Conservation (phyloP, 495 filamentous ascomycete species). For the Tuber melanosporum region DNA sequence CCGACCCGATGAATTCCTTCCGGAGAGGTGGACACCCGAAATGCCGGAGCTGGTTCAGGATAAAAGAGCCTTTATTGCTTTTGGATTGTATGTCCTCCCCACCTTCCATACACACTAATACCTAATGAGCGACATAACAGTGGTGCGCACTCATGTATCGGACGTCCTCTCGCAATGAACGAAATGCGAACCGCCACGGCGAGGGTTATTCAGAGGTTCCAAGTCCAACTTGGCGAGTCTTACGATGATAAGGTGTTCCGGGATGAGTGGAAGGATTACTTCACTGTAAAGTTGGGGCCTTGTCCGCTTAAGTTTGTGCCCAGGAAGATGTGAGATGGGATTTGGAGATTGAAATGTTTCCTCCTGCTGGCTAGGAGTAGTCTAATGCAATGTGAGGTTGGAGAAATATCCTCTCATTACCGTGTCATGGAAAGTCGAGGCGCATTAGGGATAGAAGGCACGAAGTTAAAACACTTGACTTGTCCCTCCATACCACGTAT, state of each 20-base stretch:
- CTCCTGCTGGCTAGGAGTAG: not conserved
- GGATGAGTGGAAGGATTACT: constrained; percentile 15
- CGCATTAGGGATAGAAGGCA: too few relatives aligned
- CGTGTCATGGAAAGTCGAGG: not conserved
- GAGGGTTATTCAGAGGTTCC: constrained; percentile 3
- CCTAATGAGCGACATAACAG: not conserved
- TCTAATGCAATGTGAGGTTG: not conserved
- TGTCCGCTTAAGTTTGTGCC: not conserved
- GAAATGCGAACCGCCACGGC: constrained; percentile 10
- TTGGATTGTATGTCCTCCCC: constrained; percentile 10
- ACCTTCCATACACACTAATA: not conserved
- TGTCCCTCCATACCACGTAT: too few relatives aligned
- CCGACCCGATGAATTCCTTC: constrained; percentile 29
- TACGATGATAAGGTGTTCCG: constrained; percentile 10
- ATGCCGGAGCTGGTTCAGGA: constrained; percentile 10
- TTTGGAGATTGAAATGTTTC: not conserved
- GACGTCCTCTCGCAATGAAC: constrained; percentile 14
- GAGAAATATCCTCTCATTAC: not conserved
- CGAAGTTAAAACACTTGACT: too few relatives aligned
- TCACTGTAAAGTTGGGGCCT: not conserved
- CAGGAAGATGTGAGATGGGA: not conserved
- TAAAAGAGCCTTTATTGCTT: constrained; percentile 13
- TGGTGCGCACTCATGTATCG: constrained; percentile 15
- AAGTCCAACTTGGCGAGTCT: not conserved
- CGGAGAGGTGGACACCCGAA: constrained; percentile 26